Percentiles rank a stretch among this genome's conserved stretches.
Conservation (phyloP, 257 asterid species). For the Lavandula angustifolia region DNA sequence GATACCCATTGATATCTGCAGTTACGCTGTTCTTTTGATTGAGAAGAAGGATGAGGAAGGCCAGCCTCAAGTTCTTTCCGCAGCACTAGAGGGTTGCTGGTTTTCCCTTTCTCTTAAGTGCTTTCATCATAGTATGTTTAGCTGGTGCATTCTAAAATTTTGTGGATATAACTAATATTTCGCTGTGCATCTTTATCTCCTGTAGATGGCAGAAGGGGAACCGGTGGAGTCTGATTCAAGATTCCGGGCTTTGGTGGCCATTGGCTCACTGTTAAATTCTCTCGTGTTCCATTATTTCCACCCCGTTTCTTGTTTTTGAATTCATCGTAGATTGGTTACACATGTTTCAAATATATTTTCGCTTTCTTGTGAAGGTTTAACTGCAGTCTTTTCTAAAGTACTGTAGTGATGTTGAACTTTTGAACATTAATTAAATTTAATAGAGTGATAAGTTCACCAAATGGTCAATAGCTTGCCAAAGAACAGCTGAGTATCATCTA, state of each 20-base stretch:
- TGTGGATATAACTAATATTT: conserved; percentile 12
- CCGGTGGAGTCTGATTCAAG: conserved; percentile 65
- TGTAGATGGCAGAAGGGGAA: conserved; percentile 89
- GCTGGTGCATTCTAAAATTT: too few relatives aligned
- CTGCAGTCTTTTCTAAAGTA: too few relatives aligned
- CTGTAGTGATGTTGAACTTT: too few relatives aligned
- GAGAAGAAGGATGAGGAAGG: conserved; percentile 91
- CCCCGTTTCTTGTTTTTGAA: neutral
- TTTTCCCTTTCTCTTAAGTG: conserved; percentile 11
- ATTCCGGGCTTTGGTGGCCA: conserved; percentile 90
- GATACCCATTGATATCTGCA: conserved; percentile 42
- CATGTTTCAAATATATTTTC: neutral
- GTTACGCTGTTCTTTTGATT: conserved; percentile 89
- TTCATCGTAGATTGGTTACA: neutral
- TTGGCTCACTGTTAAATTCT: conserved; percentile 87
- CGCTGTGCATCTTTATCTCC: conserved; percentile 19
- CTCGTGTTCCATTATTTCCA: conserved; percentile 12
- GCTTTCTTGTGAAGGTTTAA: neutral
- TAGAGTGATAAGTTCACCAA: neutral
- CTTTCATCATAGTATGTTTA: neutral
- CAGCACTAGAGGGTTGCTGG: conserved; percentile 74
- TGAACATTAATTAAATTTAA: neutral
- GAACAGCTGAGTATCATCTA: too few relatives aligned
- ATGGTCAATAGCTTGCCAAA: neutral
- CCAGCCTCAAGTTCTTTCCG: conserved; percentile 95